Conservation (phyloP, 2,329 filamentous ascomycete species). For the Paraconiothyrium brasiliense region DNA sequence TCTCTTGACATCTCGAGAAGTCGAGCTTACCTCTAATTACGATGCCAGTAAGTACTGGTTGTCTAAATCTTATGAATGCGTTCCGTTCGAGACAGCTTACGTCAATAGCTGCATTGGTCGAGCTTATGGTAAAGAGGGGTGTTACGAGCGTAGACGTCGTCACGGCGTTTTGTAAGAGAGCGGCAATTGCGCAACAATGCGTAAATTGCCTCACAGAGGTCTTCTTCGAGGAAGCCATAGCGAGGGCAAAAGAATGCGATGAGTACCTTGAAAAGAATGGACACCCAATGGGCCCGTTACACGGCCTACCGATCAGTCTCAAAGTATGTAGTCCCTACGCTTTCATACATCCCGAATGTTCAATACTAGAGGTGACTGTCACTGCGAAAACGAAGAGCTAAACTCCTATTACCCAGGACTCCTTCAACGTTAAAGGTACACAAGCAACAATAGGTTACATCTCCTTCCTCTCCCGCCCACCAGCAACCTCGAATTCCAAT, state of each 20-base stretch:
- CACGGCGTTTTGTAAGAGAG: conserved; percentile 63
- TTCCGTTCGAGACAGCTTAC: background rate
- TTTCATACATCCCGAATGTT: background rate
- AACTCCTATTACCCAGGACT: conserved; percentile 54
- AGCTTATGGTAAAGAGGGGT: conserved; percentile 33
- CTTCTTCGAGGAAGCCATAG: conserved; percentile 54
- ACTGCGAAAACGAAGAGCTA: background rate
- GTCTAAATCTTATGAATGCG: background rate
- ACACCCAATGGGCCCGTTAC: conserved; percentile 59
- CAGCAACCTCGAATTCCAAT: conserved; percentile 43
- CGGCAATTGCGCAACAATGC: conserved; percentile 66
- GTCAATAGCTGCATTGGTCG: conserved; percentile 30
- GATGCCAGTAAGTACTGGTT: conserved; percentile 35
- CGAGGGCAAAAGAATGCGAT: conserved; percentile 51
- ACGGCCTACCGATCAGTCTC: conserved; percentile 64
- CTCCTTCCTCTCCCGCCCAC: conserved; percentile 46
- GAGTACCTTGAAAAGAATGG: conserved; percentile 47
- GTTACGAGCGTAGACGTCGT: conserved; percentile 55
- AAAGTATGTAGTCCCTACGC: conserved; percentile 51
- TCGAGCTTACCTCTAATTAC: conserved; percentile 47
- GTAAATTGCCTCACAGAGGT: conserved; percentile 59
- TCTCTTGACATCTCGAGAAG: conserved; percentile 42
- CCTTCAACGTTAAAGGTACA: conserved; percentile 67
- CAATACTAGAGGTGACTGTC: no score
- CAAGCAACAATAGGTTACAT: conserved; percentile 70